Percentiles rank a stretch among this genome's conserved stretches.
phyloP scores from a whole-genome alignment of 2,329 filamentous ascomycete genomes.

The Aspergillus japonicus region DNA sequence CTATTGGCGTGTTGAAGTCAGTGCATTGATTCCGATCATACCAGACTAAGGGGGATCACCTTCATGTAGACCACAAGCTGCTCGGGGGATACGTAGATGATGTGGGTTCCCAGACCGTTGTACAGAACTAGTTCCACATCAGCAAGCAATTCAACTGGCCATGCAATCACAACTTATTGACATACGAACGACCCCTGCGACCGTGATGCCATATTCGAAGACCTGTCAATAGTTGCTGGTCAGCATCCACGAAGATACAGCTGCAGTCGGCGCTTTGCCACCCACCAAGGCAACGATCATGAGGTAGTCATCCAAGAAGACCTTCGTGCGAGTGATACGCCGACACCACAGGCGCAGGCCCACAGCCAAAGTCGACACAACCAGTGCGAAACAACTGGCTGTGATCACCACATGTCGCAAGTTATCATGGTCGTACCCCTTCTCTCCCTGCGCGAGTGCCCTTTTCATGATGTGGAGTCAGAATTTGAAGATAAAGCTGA shows the following conservation, averaged over 20 bases:
- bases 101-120: constrained; percentile 25
- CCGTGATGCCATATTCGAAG: constrained; percentile 25
- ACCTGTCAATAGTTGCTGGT: constrained; percentile 11
- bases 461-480: neutral
- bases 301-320: constrained; percentile 16
- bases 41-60: constrained; percentile 4
- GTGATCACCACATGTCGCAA: constrained; percentile 29
- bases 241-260: constrained; percentile 13
- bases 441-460: neutral
- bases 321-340: constrained; percentile 17
- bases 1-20: constrained; percentile 5
- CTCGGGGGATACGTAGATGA: constrained; percentile 16
- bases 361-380: constrained; percentile 24
- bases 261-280: neutral
- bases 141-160: neutral
- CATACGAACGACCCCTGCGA: constrained; percentile 26
- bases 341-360: constrained; percentile 21
- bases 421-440: constrained; percentile 23
- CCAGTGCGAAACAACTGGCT: constrained; percentile 25
- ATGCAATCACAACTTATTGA: neutral
- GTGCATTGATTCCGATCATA: neutral
- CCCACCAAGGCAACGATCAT: constrained; percentile 14
- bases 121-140: constrained; percentile 18
- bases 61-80: constrained; percentile 24
- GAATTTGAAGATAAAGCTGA: neutral